Evolutionary conservation across 2,329 filamentous ascomycete species (phyloP), one percentile per base, ranked within the genome.

Genomic region (Plectosphaerella sp.): DNA sequence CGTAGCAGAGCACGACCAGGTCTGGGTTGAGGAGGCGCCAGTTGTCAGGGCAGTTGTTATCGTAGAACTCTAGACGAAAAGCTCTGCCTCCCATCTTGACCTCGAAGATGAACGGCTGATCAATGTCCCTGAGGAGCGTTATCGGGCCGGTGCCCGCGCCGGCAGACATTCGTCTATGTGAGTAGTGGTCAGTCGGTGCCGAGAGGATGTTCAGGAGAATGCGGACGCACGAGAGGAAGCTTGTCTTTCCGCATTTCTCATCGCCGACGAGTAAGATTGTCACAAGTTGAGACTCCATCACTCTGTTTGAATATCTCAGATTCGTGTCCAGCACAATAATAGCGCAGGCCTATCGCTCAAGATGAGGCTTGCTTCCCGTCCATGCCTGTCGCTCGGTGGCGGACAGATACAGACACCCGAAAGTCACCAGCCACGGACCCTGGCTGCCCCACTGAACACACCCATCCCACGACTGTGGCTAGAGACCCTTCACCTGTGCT

Each of bases 91-190:
- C 65, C 12, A 69, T 62, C 45, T 70, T 75, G 57, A 83, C 69
- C 52, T 83, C 76, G 59, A 85, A 83, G 39, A 79, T 65, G 60
- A 80, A 85, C 0, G 83, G 83, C 65, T 86, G 83, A 59, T 86
- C 75, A 52, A 74, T 71, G 64, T 86, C 80, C 54, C 74, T 73
- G 52, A 85, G 73, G 15, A 81, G 64, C n/a, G 70, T 68, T 28
- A 82, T 72, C 7, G 71, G 68, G 35, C 64, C 71, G 45, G 62
- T 66, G 16, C 70, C 64, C 50, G 74, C 70, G 37, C 72, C 71
- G 5, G 67, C 66, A 61, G 79, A 81, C 60, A 84, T 73, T 53
- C 80, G 73, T 52, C 82, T 84, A 49, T 33, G 28, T 54, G 37
- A 52, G 49, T 56, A 25, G 45, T 6, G 24, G 28, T 28, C 28